Evolutionary conservation across 106 monocot genomes (phyloP), one percentile per base, ranked within the genome.

Genomic region (Alisma plantagoaquatica): DNA sequence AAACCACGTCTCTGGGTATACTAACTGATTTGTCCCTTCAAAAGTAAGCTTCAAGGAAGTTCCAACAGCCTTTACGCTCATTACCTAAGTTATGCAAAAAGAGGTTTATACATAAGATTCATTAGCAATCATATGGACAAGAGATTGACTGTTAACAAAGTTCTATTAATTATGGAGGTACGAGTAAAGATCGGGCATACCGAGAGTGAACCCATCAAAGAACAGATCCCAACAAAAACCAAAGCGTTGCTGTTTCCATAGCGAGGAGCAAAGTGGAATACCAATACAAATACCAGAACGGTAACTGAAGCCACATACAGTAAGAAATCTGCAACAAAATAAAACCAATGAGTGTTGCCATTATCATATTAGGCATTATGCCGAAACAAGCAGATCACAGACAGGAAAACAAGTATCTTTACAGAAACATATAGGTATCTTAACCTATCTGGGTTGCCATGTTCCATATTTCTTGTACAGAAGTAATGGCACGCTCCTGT

Each of bases 151-250:
- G 0, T 24, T 14, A 59, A 0, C 17, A 15, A 21, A 23, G 10
- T 22, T 29, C 9, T 46, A 51, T 5, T 49, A 38, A 38, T 38
- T 38, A 38, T 6, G 6, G 14, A 14, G 6, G 14, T 38, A 38
- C 14, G 9, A 7, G 35, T 38, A 38, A 38, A 52, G 41, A 48
- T 31, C 16, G 33, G 27, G 9, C 23, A 59, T 70, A 85, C 84
- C 59, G 84, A 85, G 42, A 85, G 78, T 17, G 84, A 85, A 31
- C 84, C 84, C 84, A 85, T 80, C 48, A 85, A 63, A 53, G 84
- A 85, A 60, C 84, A 85, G 63, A 85, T 80, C 47, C 73, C 84
- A 0, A 62, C 69, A 30, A 56, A 85, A 44, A 85, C 57, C 59
- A 85, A 61, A 2, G 80, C 84, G 67, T 80, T 85, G 23, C 63